Base-by-base conservation (phyloP, 306 rosid species). In the Vigna radiata region DNA sequence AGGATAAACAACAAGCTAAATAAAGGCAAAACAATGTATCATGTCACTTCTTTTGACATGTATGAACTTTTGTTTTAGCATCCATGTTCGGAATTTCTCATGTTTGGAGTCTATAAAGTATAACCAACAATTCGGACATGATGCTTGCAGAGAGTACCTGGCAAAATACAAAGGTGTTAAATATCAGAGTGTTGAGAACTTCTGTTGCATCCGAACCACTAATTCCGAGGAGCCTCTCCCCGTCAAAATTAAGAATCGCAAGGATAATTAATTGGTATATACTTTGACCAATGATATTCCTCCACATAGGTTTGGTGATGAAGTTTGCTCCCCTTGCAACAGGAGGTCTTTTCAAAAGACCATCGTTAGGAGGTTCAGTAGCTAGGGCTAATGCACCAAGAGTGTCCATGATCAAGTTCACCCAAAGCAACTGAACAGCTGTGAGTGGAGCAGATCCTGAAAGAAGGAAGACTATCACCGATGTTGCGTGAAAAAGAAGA, bases 391-490 rank as follows among this genome's bases (percentile, higher is more conserved):
- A 78, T 33, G 99, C 99, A 53, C 99, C 99, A 53, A 95, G 91
- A 52, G 99, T 92, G 89, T 95, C 99, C 99, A 95, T 95, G 68
- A 95, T 95, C 93, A 95, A 87, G 89, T 95, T 95, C 29, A 92
- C 99, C 99, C 99, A 95, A 53, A 95, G 97, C 86, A 95, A 65
- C 77, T 95, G 99, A 60, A 95, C 99, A 41, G 96, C 97, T 16
- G 99, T 95, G 74, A 95, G 91, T 44, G 99, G 99, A 77, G 97
- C 94, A 81, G 97, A 90, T 65, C 99, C 99, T 95, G 88, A 83
- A 85, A 81, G 76, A 37, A 75, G 4, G 53, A 15, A 55, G 55
- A 78, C 49, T 4, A 16, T 76, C 46, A 73, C 54, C 2, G 4
- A 21, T 47, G 66, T 75, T 73, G 29, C 70, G 66, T 36, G 21